Base-by-base conservation (phyloP, 176 grass and related monocot genomes). In the Oryza coarctata region DNA sequence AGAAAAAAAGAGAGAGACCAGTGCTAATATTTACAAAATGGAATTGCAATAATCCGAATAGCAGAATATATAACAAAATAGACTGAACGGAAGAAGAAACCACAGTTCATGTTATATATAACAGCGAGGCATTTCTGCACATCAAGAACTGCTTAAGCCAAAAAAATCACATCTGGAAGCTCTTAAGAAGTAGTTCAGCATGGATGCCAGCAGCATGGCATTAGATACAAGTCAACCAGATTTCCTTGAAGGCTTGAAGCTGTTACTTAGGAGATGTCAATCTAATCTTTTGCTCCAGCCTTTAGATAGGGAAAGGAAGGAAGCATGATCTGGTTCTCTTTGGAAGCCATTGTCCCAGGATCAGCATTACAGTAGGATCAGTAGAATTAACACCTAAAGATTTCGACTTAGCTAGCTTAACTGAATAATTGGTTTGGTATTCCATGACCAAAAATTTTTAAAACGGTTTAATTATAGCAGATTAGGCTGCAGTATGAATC, bases 1-100 rank as follows among this genome's bases (percentile, higher is more conserved):
- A 33, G 2, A 68, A 74, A 67, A 45, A 3, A 41, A 13, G 1
- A 83, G 55, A 60, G n/a, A 68, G 68, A 17, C 40, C 44, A 58
- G 44, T 30, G 31, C 47, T 73, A 52, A 22, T 32, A 23, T 80
- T 79, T 47, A 38, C 14, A 77, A 31, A 86, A 31, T 72, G 11
- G 73, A 66, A 66, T 70, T 25, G n/a, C 15, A 68, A 6, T 63
- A 18, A 77, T 52, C 26, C 81, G 33, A 89, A 77, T 30, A 43
- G 49, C 20, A 22, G 9, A 67, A 75, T 26, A 83, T 50, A 50
- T 34, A 12, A 47, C 39, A 72, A 81, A 71, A n/a, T 74, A 49
- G 27, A 63, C 26, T n/a, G 3, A 76, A 34, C 28, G 40, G 20
- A 35, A 73, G 1, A 65, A 57, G 52, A 57, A 60, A 68, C 41